A percentile compares a stretch with the other conserved stretches of the same genome.
Conservation (phyloP, 352 stramenopile species). For the Globisporangium middletonii region DNA sequence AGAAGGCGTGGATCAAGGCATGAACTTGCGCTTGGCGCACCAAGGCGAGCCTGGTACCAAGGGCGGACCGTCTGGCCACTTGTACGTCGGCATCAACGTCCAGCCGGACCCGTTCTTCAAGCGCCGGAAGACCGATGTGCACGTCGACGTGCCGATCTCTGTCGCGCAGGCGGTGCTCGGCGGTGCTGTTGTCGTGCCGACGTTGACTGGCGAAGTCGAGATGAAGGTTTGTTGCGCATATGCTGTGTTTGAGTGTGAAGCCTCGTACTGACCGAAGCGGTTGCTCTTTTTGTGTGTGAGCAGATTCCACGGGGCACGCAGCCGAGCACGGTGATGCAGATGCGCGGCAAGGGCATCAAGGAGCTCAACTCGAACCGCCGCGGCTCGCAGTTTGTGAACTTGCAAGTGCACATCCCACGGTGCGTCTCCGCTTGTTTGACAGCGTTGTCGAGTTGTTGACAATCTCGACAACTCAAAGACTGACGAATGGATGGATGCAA, state of each 20-base stretch:
- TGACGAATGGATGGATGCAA: constrained; percentile 9
- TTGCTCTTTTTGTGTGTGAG: background rate
- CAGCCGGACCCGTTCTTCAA: constrained; percentile 94
- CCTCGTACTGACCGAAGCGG: background rate
- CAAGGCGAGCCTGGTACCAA: constrained; percentile 86
- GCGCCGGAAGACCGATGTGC: constrained; percentile 92
- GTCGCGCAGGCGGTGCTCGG: constrained; percentile 92
- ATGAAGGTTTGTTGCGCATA: constrained; percentile 83
- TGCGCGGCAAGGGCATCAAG: constrained; percentile 96
- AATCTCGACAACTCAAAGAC: background rate
- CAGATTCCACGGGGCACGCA: constrained; percentile 92
- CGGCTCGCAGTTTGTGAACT: constrained; percentile 96
- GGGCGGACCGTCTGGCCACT: constrained; percentile 88
- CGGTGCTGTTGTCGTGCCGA: constrained; percentile 93
- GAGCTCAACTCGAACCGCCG: constrained; percentile 89
- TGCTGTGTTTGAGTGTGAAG: background rate
- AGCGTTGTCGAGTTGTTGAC: background rate
- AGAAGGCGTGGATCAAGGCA: constrained; percentile 93
- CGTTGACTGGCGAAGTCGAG: constrained; percentile 96
- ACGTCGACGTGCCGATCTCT: constrained; percentile 92
- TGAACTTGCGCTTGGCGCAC: constrained; percentile 92
- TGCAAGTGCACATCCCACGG: constrained; percentile 95
- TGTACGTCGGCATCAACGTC: constrained; percentile 94
- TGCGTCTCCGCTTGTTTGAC: constrained; percentile 24
- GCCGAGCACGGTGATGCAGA: constrained; percentile 93